Percentiles rank a stretch among this genome's conserved stretches.
phyloP scores from a whole-genome alignment of 306 rosid species.

The Fagus crenata region DNA sequence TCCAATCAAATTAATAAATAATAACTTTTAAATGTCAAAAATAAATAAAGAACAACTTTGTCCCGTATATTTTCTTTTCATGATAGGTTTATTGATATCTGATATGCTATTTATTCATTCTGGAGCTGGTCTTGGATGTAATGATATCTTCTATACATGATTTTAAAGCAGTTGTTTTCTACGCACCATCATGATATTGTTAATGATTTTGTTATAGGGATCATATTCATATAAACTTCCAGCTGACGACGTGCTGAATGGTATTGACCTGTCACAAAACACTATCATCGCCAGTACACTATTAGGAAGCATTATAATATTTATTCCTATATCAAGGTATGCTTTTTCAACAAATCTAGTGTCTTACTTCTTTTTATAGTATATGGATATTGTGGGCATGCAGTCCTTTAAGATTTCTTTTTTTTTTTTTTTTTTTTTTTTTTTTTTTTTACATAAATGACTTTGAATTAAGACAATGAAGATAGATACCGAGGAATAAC shows the following conservation, averaged over 20 bases:
- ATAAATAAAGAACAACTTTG: not conserved
- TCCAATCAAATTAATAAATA: not conserved
- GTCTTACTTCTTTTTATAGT: conserved; percentile 13
- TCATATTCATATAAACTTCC: conserved; percentile 83
- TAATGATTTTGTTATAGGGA: conserved; percentile 53
- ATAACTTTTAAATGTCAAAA: too few species aligned
- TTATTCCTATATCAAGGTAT: conserved; percentile 80
- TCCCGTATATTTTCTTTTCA: not conserved
- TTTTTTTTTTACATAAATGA: conserved; percentile 6
- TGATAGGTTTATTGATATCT: not conserved
- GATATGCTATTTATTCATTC: not conserved
- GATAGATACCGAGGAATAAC: not conserved
- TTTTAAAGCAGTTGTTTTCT: not conserved
- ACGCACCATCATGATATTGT: not conserved
- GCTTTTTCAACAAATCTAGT: conserved; percentile 13
- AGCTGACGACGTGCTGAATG: conserved; percentile 70
- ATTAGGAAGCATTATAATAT: conserved; percentile 86
- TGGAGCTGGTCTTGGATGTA: not conserved
- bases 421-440: too few species aligned
- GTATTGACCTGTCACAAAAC: conserved; percentile 59
- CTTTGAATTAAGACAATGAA: not conserved
- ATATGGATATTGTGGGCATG: conserved; percentile 26
- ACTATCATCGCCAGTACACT: conserved; percentile 77
- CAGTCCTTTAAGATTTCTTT: conserved; percentile 18
- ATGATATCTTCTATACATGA: not conserved